Base-by-base conservation (phyloP, 441 rosid genomes). In the Biscutella laevigata region DNA sequence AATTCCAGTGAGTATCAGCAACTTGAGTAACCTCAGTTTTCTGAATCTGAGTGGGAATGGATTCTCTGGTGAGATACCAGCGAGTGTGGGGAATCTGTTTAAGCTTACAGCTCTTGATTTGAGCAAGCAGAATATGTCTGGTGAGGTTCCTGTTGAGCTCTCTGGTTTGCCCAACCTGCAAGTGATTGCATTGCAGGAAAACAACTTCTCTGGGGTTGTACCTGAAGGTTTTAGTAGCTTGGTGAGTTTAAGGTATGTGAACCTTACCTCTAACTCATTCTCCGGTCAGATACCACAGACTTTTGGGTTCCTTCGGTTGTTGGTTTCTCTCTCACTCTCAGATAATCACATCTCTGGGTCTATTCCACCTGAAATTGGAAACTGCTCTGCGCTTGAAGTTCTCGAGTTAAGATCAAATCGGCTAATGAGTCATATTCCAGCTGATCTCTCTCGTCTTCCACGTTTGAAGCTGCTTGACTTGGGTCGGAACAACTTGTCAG, bases 181-280 rank as follows among this genome's bases (percentile, higher is more conserved):
- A 66, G 84, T 75, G 62, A 74, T 88, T 75, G 92, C 94, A 26
- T 68, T 92, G 80, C 91, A 92, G 62, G 92, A 81, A 58, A 92
- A 86, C 57, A 68, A 29, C 57, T 68, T 92, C 46, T 79, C 84
- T 13, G 95, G 92, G 9, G 57, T 74, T 67, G 77, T 88, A 25
- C 86, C 84, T 57, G 95, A 88, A 75, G 95, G 95, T n/a, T 78
- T 88, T 44, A 86, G 96, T 69, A 92, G 95, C 69, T 74, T 92
- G 71, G 69, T 61, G 73, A 74, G 86, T 70, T 69, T 88, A 63
- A 72, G 59, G 38, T 77, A 78, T 57, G 62, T 86, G 56, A 88
- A 88, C 71, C 83, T 92, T 28, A 86, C 82, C 45, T 73, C 72
- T 49, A 92, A 92, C 69, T 69, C 64, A 1, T 79, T 88, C 53